A percentile compares a stretch with the other conserved stretches of the same genome.
These are phyloP conservation scores for Penicillium sp. DNA, from an alignment of 2,329 filamentous ascomycete genomes.

Conservation along the genomic window DNA sequence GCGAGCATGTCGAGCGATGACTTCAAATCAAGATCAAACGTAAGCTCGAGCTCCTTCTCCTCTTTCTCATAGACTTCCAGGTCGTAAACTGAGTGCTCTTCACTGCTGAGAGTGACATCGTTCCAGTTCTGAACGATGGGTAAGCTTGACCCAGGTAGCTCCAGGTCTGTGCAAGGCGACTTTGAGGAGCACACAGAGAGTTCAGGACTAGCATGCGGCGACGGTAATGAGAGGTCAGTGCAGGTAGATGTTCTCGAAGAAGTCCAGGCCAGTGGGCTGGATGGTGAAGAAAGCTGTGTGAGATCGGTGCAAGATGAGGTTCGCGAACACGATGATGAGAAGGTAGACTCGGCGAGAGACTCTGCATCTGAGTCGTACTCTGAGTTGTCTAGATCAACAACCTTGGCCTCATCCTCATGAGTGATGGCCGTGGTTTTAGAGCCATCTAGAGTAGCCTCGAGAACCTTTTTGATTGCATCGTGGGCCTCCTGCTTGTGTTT, in stretches of 20 bases:
- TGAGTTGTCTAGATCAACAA: background rate
- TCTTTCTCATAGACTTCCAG: background rate
- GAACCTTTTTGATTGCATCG: conserved; percentile 38
- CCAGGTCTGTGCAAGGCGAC: background rate
- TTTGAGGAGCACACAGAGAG: background rate
- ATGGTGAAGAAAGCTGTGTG: background rate
- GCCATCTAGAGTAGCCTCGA: background rate
- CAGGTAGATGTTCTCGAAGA: background rate
- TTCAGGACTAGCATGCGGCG: background rate
- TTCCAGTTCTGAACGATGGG: background rate
- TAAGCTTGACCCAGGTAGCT: background rate
- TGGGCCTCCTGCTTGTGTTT: conserved; percentile 8
- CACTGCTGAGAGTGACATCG: background rate
- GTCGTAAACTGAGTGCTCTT: background rate
- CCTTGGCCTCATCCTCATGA: background rate
- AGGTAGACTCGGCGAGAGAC: background rate
- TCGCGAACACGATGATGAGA: background rate
- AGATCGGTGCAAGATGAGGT: background rate
- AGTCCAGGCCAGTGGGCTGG: background rate
- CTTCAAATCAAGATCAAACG: conserved; percentile 7
- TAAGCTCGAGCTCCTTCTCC: background rate
- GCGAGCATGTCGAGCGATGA: conserved; percentile 6
- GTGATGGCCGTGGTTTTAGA: background rate
- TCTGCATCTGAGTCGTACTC: conserved; percentile 4
- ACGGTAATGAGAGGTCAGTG: background rate